Base-by-base conservation (phyloP, 257 asterid genomes). In the Lycium barbarum region DNA sequence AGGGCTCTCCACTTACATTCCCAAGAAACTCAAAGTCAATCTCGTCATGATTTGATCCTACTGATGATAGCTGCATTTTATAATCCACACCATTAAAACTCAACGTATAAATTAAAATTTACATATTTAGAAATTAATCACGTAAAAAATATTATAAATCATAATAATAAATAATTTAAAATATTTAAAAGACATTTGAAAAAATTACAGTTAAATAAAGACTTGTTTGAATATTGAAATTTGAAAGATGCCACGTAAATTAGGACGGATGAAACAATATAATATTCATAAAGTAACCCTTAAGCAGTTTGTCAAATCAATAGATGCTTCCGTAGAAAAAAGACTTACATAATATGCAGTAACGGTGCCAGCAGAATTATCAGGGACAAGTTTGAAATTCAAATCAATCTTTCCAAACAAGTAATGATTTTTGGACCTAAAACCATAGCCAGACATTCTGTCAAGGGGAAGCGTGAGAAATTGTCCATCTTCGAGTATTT, bases 1-100 rank as follows among this genome's bases (percentile, higher is more conserved):
- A 92, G 18, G 93, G 94, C 1, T 92, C 88, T 61, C 93, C 94
- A 6, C 89, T 91, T 40, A 89, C 73, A 84, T 90, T 91, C 3
- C 94, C 94, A 2, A 92, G 93, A 81, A 92, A 92, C 57, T 92
- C 93, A 22, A 92, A 90, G 87, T 92, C 94, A 33, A 92, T 89
- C 79, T 92, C 94, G 36, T 92, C 94, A 26, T 92, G 94, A 20
- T 47, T 73, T 73, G 90, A 65, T 0, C 93, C 94, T 38, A 88
- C 40, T 1, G 92, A 92, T 67, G 92, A 90, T 73, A 92, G 49
- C 92, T 89, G 87, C 81, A 85, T 73, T 73, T 58, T 58, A 15
- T 22, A 58, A 0, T 15, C 33, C 33, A 26, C 26, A 1, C 10
- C 65, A 17, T 58, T 58, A 22, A 1, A 1, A 58, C 26, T 5